Percentiles rank a stretch among this genome's conserved stretches.
Conservation (phyloP, 176 grass and related monocot species). For the Eleusine coracana region DNA sequence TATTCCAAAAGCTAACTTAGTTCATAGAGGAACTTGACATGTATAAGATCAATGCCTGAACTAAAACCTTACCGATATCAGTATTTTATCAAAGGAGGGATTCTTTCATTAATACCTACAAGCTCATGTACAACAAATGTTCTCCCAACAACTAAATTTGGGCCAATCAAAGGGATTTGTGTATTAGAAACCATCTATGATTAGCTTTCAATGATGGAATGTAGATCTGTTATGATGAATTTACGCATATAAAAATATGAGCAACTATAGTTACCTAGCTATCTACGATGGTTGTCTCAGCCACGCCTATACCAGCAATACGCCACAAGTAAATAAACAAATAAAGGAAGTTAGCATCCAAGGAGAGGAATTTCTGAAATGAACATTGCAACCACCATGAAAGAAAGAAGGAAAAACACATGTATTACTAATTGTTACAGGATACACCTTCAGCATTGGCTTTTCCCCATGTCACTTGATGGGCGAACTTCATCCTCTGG, state of each 20-base stretch:
- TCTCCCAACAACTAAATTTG: conserved; percentile 87
- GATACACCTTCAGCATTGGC: no score
- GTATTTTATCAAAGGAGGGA: no score
- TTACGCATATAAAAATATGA: no score
- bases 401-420: background rate
- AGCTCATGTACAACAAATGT: conserved; percentile 99
- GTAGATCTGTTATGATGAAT: background rate
- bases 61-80: no score
- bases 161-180: conserved; percentile 82
- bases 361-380: background rate
- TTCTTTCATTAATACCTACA: no score
- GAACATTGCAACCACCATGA: background rate
- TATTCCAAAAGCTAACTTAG: no score
- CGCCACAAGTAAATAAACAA: conserved; percentile 29
- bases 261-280: no score
- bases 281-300: conserved; percentile 84
- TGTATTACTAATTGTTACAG: conserved; percentile 2
- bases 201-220: conserved; percentile 4
- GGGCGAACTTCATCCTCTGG: no score
- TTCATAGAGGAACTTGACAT: no score
- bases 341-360: conserved; percentile 27
- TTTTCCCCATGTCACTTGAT: no score
- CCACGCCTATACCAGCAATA: conserved; percentile 82
- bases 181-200: conserved; percentile 30
- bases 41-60: no score